Conservation (phyloP, 805 yeast species). For the Barnettozyma pratensis region DNA sequence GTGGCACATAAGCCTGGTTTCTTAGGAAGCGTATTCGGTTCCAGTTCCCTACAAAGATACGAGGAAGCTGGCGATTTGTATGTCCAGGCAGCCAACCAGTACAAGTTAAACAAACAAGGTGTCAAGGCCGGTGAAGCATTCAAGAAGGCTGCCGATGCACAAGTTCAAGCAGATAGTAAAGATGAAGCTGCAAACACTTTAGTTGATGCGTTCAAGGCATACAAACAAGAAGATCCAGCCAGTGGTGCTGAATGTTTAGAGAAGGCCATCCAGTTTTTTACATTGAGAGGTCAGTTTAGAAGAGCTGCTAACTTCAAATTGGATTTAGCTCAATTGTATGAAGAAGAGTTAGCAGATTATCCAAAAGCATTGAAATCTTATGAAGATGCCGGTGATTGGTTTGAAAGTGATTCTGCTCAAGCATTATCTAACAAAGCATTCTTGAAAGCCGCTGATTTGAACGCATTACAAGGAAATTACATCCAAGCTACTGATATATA, state of each 20-base stretch:
- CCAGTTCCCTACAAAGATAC: constrained; percentile 52
- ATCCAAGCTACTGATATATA: constrained; percentile 70
- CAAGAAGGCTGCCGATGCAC: constrained; percentile 79
- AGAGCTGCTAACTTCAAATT: constrained; percentile 92
- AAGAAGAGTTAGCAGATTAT: constrained; percentile 62
- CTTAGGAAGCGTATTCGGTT: constrained; percentile 57
- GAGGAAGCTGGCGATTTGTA: constrained; percentile 94
- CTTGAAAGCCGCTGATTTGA: constrained; percentile 83
- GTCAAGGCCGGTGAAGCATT: constrained; percentile 77
- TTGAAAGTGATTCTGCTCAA: constrained; percentile 85
- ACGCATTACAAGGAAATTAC: constrained; percentile 72
- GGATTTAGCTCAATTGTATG: constrained; percentile 86
- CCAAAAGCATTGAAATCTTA: constrained; percentile 69
- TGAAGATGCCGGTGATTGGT: constrained; percentile 96
- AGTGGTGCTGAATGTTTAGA: constrained; percentile 75
- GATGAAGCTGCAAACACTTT: constrained; percentile 91
- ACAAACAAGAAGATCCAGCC: constrained; percentile 63
- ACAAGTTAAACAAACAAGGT: constrained; percentile 69
- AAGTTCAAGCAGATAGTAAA: constrained; percentile 64
- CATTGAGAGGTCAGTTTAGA: constrained; percentile 89
- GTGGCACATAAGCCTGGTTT: constrained; percentile 67
- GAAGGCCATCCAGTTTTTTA: constrained; percentile 77
- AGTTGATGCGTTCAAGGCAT: constrained; percentile 88
- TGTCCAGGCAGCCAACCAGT: constrained; percentile 90
- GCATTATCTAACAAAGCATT: constrained; percentile 86